A percentile compares a stretch with the other conserved stretches of the same genome.
These are phyloP conservation scores for Juglanconis sp. DNA, from an alignment of 2,329 filamentous ascomycete genomes.

Conservation along the genomic window DNA sequence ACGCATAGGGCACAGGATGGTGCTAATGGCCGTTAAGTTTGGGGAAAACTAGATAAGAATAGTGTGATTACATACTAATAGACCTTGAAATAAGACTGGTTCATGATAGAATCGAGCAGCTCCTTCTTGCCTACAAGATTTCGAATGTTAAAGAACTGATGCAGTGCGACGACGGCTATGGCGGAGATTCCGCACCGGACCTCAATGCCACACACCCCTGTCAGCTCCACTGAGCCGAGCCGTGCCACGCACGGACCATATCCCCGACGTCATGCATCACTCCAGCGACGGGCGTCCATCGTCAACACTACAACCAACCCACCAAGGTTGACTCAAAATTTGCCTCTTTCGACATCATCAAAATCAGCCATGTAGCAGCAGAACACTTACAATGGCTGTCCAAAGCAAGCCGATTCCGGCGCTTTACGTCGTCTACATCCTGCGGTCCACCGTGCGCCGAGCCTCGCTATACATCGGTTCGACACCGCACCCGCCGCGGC, in stretches of 20 bases:
- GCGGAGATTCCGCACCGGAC: too few species aligned
- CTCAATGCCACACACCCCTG: too few species aligned
- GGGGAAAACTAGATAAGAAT: too few species aligned
- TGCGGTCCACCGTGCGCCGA: slow-evolving; percentile 75
- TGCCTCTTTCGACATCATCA: background rate
- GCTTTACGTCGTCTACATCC: slow-evolving; percentile 89
- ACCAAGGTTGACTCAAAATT: background rate
- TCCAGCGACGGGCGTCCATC: background rate
- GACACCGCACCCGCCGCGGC: slow-evolving; percentile 81
- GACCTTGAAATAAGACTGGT: too few species aligned
- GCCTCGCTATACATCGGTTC: slow-evolving; percentile 82
- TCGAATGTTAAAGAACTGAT: too few species aligned
- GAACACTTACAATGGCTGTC: slow-evolving; percentile 35
- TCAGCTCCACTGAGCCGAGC: too few species aligned
- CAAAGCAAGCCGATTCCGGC: slow-evolving; percentile 67
- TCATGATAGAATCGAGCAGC: too few species aligned
- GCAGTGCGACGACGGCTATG: too few species aligned
- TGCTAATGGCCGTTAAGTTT: background rate
- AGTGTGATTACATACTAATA: too few species aligned
- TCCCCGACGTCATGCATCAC: background rate
- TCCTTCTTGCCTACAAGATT: too few species aligned
- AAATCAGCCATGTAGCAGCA: slow-evolving; percentile 7
- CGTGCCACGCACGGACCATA: background rate
- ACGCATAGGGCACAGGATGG: slow-evolving; percentile 5
- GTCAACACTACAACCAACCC: too few species aligned